A percentile compares a stretch with the other conserved stretches of the same genome.
These are phyloP conservation scores for Hypoxylon rickii DNA, from an alignment of 495 filamentous ascomycete species.

Conservation along the genomic window DNA sequence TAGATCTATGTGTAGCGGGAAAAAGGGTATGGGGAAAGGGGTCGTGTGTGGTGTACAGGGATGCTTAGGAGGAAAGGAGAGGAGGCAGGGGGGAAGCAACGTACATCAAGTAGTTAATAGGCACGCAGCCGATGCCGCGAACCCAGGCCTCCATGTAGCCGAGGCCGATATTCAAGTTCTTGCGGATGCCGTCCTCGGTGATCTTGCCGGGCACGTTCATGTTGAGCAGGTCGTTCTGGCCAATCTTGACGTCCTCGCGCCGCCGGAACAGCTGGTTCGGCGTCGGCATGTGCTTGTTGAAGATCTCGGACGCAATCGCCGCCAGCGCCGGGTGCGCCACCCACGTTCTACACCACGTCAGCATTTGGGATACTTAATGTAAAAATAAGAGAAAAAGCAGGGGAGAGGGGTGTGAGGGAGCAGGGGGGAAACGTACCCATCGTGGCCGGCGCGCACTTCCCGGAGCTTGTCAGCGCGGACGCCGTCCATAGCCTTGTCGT, in stretches of 20 bases:
- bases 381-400: neutral
- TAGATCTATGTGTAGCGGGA: neutral
- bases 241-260: constrained; percentile 86
- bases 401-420: neutral
- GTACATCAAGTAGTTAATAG: constrained; percentile 97
- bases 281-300: constrained; percentile 99
- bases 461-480: constrained; percentile 96
- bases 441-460: constrained; percentile 93
- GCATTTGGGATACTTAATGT: no score
- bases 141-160: constrained; percentile 99
- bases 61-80: constrained; percentile 6
- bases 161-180: constrained; percentile 96
- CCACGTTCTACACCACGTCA: constrained; percentile 72
- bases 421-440: constrained; percentile 59
- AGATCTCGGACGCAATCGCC: constrained; percentile 85
- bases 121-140: constrained; percentile 91
- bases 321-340: constrained; percentile 96
- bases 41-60: neutral
- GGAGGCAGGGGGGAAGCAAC: constrained; percentile 17
- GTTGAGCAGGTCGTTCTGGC: constrained; percentile 91
- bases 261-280: constrained; percentile 94
- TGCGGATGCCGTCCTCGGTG: constrained; percentile 94
- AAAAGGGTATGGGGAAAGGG: neutral
- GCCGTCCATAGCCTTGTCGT: constrained; percentile 91
- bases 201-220: constrained; percentile 96